These are phyloP conservation scores for Zhuliangozyma parablackwelliae DNA, from an alignment of 1,139 yeast species.

Conservation along the genomic window DNA sequence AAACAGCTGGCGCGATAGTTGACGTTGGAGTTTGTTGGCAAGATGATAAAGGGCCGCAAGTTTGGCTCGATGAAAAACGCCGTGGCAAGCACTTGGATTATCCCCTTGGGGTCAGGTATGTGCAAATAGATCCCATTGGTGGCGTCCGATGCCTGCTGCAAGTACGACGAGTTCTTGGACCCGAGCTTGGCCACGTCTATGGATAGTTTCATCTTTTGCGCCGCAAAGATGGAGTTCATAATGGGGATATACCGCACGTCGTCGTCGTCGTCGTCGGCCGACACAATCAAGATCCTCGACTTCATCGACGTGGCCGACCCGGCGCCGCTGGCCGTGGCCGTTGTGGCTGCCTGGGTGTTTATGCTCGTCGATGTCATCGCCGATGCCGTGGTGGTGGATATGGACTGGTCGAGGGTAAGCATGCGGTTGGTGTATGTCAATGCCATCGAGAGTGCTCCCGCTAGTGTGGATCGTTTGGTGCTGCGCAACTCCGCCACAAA, in stretches of 20 bases:
- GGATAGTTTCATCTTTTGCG: constrained; percentile 86
- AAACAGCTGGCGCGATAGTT: constrained; percentile 96
- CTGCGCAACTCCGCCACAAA: constrained; percentile 32
- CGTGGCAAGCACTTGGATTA: constrained; percentile 60
- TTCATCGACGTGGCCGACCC: constrained; percentile 40
- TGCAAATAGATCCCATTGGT: constrained; percentile 86
- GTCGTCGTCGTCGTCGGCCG: constrained; percentile 66
- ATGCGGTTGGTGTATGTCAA: constrained; percentile 75
- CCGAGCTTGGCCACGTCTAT: constrained; percentile 89
- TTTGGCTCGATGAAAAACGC: constrained; percentile 84
- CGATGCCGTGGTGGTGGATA: constrained; percentile 45
- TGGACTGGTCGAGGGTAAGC: constrained; percentile 47
- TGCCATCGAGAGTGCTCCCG: constrained; percentile 79
- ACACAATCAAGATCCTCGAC: constrained; percentile 69
- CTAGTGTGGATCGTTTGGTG: constrained; percentile 41
- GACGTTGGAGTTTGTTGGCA: constrained; percentile 82
- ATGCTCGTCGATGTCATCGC: constrained; percentile 35
- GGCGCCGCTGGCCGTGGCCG: constrained; percentile 3
- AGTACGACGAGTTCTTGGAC: constrained; percentile 62
- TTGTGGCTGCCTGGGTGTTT: constrained; percentile 20
- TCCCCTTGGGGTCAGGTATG: constrained; percentile 69
- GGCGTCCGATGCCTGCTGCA: constrained; percentile 95
- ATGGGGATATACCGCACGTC: constrained; percentile 84
- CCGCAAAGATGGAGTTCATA: constrained; percentile 95
- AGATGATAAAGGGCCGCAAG: constrained; percentile 64